phyloP scores from a whole-genome alignment of 768 basidiomycete species.

The Rhodotorula diobovata region DNA sequence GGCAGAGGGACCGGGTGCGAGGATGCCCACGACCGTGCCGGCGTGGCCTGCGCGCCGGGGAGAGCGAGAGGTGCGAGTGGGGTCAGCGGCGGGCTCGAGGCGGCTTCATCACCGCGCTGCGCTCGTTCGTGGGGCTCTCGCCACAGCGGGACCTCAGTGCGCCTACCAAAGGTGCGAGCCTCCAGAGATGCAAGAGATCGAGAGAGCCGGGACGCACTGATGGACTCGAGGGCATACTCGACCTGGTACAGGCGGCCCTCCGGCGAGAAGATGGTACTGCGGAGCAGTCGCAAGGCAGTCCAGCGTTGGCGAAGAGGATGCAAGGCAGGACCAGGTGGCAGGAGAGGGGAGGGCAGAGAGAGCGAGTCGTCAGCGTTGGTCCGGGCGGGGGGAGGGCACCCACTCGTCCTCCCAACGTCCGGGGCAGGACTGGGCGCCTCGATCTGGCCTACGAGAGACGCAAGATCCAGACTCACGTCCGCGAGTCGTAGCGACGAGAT shows the following conservation, averaged over 20 bases:
- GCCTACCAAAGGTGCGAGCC: too few species aligned
- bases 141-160: too few species aligned
- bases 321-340: not conserved
- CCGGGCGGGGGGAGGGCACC: too few species aligned
- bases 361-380: not conserved
- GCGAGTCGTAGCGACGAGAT: constrained; percentile 38
- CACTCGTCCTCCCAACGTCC: too few species aligned
- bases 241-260: constrained; percentile 99
- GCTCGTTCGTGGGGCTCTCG: too few species aligned
- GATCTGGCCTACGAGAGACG: too few species aligned
- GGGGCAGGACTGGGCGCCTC: too few species aligned
- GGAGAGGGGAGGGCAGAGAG: too few species aligned
- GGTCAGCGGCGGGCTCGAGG: not conserved
- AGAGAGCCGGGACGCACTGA: constrained; percentile 68
- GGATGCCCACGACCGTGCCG: constrained; percentile 73
- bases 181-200: not conserved
- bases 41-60: constrained; percentile 42
- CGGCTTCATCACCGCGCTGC: too few species aligned
- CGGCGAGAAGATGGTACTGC: constrained; percentile 98
- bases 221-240: constrained; percentile 99
- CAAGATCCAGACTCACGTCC: not conserved
- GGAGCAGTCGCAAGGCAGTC: constrained; percentile 43
- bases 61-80: not conserved
- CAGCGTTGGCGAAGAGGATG: too few species aligned
- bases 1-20: constrained; percentile 53